These are phyloP conservation scores for Penstemon davidsonii DNA, from an alignment of 257 asterid genomes.

Conservation along the genomic window DNA sequence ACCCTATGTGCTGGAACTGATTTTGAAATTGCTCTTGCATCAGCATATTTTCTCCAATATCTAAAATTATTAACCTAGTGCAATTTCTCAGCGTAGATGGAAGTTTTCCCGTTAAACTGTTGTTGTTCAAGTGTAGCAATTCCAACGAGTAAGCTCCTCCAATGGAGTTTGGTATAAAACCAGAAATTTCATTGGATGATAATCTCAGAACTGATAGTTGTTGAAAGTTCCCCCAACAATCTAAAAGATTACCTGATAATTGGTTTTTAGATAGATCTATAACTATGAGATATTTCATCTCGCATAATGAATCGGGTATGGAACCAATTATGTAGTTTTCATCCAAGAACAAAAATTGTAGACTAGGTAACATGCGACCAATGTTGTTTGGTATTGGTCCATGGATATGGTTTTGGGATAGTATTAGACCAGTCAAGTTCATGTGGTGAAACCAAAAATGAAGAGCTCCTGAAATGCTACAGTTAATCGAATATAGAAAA, in stretches of 20 bases:
- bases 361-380: neutral
- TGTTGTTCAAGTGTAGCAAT: neutral
- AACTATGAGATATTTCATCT: neutral
- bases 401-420: constrained; percentile 2
- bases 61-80: neutral
- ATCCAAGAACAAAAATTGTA: neutral
- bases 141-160: neutral
- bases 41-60: constrained; percentile 15
- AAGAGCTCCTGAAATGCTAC: constrained; percentile 11
- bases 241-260: too few species aligned
- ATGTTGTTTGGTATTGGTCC: neutral
- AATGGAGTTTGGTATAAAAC: constrained; percentile 11
- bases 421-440: neutral
- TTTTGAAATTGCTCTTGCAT: too few species aligned
- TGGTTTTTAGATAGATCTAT: constrained; percentile 8
- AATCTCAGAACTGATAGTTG: too few species aligned
- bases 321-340: neutral
- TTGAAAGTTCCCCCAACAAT: too few species aligned
- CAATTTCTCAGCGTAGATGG: constrained; percentile 5
- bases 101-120: neutral
- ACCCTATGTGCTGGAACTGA: too few species aligned
- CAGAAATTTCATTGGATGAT: too few species aligned
- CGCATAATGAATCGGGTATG: constrained; percentile 4
- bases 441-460: neutral
- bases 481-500: neutral